Percentiles rank a stretch among this genome's conserved stretches.
These are phyloP conservation scores for Golubevia pallescens DNA, from an alignment of 1,284 basidiomycete species.

Conservation along the genomic window DNA sequence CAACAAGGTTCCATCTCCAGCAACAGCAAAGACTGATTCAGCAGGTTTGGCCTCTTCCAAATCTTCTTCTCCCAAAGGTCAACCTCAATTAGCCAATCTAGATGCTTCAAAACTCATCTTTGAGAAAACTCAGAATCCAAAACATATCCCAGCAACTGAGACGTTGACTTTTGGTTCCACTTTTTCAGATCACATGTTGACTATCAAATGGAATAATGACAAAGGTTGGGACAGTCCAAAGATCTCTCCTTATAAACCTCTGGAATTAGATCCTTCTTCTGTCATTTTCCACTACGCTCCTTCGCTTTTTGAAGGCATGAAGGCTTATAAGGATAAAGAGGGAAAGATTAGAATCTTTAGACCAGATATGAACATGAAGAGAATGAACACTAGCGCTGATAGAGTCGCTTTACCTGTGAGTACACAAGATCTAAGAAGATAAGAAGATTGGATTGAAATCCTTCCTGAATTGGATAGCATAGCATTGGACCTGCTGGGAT, in stretches of 20 bases:
- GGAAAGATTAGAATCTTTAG: constrained; percentile 87
- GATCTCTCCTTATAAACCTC: constrained; percentile 81
- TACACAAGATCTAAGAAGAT: constrained; percentile 11
- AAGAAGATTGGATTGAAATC: no score
- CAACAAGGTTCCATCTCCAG: not conserved
- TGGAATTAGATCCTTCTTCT: constrained; percentile 79
- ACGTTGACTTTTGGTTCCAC: constrained; percentile 69
- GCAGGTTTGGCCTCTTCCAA: not conserved
- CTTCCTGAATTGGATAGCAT: no score
- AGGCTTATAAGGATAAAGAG: constrained; percentile 83
- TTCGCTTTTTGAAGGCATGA: constrained; percentile 91
- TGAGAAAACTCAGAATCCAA: constrained; percentile 41
- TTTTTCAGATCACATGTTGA: constrained; percentile 90
- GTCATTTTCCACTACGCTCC: constrained; percentile 93
- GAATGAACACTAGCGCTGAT: constrained; percentile 74
- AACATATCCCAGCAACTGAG: constrained; percentile 63
- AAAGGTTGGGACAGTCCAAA: constrained; percentile 82
- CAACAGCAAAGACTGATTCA: not conserved
- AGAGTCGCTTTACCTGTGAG: constrained; percentile 77
- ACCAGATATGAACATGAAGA: constrained; percentile 96
- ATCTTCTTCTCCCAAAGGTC: not conserved
- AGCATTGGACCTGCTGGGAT: no score
- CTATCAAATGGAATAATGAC: constrained; percentile 76
- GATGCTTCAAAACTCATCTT: constrained; percentile 20
- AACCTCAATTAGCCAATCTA: not conserved